Evolutionary conservation across 352 stramenopile species (phyloP).

Genomic region (Discostella stelligera): DNA sequence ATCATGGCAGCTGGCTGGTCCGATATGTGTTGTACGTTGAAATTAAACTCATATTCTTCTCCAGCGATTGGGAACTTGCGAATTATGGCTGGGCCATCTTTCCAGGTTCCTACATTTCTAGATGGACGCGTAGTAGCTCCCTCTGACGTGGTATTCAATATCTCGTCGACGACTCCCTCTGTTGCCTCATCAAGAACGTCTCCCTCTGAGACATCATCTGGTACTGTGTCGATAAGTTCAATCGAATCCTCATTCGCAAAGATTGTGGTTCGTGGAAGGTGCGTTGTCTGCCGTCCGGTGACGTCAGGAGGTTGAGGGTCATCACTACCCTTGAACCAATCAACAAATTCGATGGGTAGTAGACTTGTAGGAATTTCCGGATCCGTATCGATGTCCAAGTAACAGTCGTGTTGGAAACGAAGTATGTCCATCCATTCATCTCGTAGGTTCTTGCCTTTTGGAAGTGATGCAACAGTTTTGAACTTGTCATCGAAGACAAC

Average conservation of each 20-base stretch:
- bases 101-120: background rate
- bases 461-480: slow-evolving; percentile 13
- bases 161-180: background rate
- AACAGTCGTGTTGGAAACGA: background rate
- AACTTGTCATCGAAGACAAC: slow-evolving; percentile 48
- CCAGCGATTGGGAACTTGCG: background rate
- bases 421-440: background rate
- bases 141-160: background rate
- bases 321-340: background rate
- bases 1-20: background rate
- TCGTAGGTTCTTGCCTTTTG: background rate
- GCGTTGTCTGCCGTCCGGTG: too few relatives aligned
- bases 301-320: background rate
- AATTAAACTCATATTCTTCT: background rate
- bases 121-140: background rate
- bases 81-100: slow-evolving; percentile 3
- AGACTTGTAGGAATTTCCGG: background rate
- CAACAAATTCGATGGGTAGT: too few relatives aligned
- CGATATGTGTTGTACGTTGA: background rate
- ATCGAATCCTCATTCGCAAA: too few relatives aligned
- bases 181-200: too few relatives aligned
- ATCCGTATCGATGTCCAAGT: background rate
- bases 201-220: background rate
- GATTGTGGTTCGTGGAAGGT: too few relatives aligned
- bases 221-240: background rate